phyloP scores from a whole-genome alignment of 2,329 filamentous ascomycete genomes.

The Epichloe gansuensis region DNA sequence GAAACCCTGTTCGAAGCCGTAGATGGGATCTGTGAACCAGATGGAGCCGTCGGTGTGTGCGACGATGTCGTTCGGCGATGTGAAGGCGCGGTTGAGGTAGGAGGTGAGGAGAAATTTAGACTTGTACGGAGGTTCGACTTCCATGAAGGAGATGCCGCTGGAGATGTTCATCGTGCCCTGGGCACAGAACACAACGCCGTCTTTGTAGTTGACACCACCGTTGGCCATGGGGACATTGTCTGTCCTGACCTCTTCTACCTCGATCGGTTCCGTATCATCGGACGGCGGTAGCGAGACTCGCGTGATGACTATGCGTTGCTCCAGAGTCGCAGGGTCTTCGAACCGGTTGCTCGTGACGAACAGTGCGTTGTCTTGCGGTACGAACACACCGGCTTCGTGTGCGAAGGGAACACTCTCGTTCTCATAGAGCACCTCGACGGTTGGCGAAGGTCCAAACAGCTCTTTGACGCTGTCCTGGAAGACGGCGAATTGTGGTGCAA shows the following conservation, averaged over 20 bases:
- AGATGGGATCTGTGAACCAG: conserved; percentile 39
- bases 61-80: conserved; percentile 37
- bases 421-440: conserved; percentile 25
- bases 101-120: conserved; percentile 21
- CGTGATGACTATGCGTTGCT: conserved; percentile 19
- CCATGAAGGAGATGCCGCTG: conserved; percentile 22
- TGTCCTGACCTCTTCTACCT: conserved; percentile 21
- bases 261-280: conserved; percentile 5
- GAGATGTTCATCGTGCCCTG: conserved; percentile 20
- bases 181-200: conserved; percentile 28
- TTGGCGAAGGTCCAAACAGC: conserved; percentile 24
- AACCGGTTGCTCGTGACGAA: conserved; percentile 25
- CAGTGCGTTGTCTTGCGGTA: conserved; percentile 15
- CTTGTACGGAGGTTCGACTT: conserved; percentile 18
- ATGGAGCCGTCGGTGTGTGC: conserved; percentile 29
- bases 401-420: conserved; percentile 31
- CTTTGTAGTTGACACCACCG: conserved; percentile 34
- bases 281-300: conserved; percentile 12
- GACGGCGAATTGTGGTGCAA: neutral
- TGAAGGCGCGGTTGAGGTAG: conserved; percentile 34
- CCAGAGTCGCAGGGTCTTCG: conserved; percentile 9
- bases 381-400: conserved; percentile 32
- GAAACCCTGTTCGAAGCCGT: conserved; percentile 35
- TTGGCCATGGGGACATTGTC: conserved; percentile 31
- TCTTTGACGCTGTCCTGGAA: conserved; percentile 8